Conservation (phyloP, 169 alveolate species). For the Plasmodium billcollinsi region DNA sequence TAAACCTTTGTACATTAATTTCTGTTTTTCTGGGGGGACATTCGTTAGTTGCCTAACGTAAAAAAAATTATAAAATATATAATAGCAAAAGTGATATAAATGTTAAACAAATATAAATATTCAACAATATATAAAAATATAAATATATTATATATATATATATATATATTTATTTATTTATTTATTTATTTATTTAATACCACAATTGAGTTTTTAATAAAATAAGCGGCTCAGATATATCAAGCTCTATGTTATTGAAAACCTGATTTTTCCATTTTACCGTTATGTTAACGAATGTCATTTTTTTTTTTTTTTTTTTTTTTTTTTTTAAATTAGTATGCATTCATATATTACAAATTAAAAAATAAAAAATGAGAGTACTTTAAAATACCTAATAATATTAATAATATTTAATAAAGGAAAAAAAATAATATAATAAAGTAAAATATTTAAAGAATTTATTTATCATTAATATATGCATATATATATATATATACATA, state of each 20-base stretch:
- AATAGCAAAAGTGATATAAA: neutral
- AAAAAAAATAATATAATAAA: too few relatives aligned
- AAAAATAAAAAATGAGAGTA: too few relatives aligned
- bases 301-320: constrained; percentile 15
- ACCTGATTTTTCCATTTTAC: constrained; percentile 86
- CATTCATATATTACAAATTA: too few relatives aligned
- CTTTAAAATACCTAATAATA: too few relatives aligned
- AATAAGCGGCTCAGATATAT: constrained; percentile 77
- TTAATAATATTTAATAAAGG: too few relatives aligned
- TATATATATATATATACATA: too few relatives aligned
- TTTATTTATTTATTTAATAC: constrained; percentile 21
- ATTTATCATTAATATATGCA: too few relatives aligned
- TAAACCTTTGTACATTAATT: constrained; percentile 91
- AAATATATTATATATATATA: neutral
- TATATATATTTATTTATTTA: neutral
- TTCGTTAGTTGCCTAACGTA: constrained; percentile 88
- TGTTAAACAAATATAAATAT: neutral
- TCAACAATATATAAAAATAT: neutral
- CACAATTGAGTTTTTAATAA: constrained; percentile 78
- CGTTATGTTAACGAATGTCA: constrained; percentile 77
- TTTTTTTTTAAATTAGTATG: neutral
- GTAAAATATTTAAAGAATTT: too few relatives aligned
- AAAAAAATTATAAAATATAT: neutral
- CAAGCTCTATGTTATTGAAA: constrained; percentile 78
- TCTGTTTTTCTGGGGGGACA: constrained; percentile 94